Evolutionary conservation across 2,329 filamentous ascomycete species (phyloP).

Genomic region (Teratosphaeria zuluensis): DNA sequence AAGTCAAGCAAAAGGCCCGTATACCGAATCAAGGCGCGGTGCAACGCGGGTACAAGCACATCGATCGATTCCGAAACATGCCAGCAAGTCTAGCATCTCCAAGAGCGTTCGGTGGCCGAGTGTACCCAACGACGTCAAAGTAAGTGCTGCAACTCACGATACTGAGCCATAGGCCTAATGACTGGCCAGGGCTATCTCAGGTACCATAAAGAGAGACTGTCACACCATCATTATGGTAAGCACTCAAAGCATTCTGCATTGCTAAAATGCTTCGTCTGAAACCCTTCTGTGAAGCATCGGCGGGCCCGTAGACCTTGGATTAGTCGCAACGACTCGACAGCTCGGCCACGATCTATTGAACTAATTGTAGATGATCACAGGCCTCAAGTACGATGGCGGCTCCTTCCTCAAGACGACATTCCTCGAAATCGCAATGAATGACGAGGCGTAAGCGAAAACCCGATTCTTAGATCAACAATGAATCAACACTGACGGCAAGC

Average conservation of each 20-base stretch:
- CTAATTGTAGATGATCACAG: background rate
- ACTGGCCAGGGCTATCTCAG: slow-evolving; percentile 49
- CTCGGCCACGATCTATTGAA: background rate
- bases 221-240: slow-evolving; percentile 63
- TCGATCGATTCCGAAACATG: slow-evolving; percentile 13
- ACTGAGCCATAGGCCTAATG: background rate
- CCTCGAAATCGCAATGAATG: slow-evolving; percentile 60
- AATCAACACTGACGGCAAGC: background rate
- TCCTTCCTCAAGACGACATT: slow-evolving; percentile 66
- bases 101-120: slow-evolving; percentile 19
- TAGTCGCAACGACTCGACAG: background rate
- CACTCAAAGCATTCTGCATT: background rate
- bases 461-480: background rate
- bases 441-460: slow-evolving; percentile 48
- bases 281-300: background rate
- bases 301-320: background rate
- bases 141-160: slow-evolving; percentile 19
- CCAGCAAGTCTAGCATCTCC: slow-evolving; percentile 13
- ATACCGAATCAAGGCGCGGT: background rate
- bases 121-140: slow-evolving; percentile 55
- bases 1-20: background rate
- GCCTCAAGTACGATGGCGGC: slow-evolving; percentile 58
- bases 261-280: background rate
- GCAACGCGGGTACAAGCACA: slow-evolving; percentile 1
- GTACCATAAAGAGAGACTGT: slow-evolving; percentile 70